Evolutionary conservation across 768 basidiomycete species (phyloP).

Genomic region (Tephrocybe rancida): DNA sequence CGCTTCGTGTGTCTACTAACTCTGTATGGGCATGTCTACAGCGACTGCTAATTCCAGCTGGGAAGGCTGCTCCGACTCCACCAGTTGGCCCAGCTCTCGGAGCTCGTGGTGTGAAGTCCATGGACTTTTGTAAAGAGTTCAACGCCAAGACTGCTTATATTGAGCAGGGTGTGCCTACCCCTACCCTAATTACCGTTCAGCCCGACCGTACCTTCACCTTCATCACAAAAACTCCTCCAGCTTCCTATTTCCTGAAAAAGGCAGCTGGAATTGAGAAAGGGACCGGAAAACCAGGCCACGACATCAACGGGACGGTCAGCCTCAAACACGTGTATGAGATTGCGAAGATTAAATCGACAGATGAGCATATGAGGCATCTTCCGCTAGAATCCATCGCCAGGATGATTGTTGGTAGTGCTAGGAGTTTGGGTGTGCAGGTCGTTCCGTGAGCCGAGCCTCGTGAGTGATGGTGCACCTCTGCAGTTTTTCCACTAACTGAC

Average conservation of each 20-base stretch:
- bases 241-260: slow-evolving; percentile 88
- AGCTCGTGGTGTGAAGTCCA: slow-evolving; percentile 97
- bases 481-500: slow-evolving; percentile 7
- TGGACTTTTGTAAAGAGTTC: slow-evolving; percentile 99
- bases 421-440: slow-evolving; percentile 87
- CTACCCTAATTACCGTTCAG: slow-evolving; percentile 91
- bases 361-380: slow-evolving; percentile 87
- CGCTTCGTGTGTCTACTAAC: slow-evolving; percentile 9
- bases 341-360: slow-evolving; percentile 92
- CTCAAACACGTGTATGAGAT: slow-evolving; percentile 99
- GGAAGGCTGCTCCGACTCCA: slow-evolving; percentile 94
- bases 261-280: slow-evolving; percentile 91
- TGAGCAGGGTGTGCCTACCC: slow-evolving; percentile 81
- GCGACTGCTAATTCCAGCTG: slow-evolving; percentile 89
- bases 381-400: slow-evolving; percentile 86
- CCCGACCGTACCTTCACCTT: slow-evolving; percentile 97
- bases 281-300: slow-evolving; percentile 79
- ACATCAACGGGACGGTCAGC: slow-evolving; percentile 78
- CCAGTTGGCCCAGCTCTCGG: slow-evolving; percentile 97
- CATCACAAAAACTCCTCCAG: slow-evolving; percentile 88
- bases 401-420: slow-evolving; percentile 87
- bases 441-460: slow-evolving; percentile 62
- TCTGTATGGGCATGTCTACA: slow-evolving; percentile 27
- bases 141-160: slow-evolving; percentile 95
- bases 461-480: slow-evolving; percentile 21